Conservation (phyloP, 1,284 basidiomycete genomes). For the Ganoderma resinaceum region DNA sequence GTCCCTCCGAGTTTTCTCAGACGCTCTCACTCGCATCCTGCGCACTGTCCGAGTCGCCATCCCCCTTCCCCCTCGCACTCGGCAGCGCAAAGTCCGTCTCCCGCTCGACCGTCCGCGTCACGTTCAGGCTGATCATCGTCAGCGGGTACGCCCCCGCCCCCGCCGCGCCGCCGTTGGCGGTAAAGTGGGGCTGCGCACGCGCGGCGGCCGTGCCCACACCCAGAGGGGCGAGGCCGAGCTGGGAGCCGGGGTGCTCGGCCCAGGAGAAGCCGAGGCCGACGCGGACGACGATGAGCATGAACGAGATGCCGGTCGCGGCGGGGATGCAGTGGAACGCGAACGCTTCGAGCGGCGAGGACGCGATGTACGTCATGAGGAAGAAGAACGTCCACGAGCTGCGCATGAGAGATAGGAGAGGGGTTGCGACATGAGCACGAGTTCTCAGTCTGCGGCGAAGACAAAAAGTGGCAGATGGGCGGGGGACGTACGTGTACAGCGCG, state of each 20-base stretch:
- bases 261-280: slow-evolving; percentile 31
- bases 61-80: not conserved
- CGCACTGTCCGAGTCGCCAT: not conserved
- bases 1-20: too few relatives aligned
- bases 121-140: slow-evolving; percentile 22
- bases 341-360: slow-evolving; percentile 21
- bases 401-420: too few relatives aligned
- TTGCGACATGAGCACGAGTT: not conserved
- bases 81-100: slow-evolving; percentile 27
- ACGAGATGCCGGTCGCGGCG: slow-evolving; percentile 28
- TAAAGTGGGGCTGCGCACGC: slow-evolving; percentile 2
- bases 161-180: not conserved
- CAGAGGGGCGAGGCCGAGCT: slow-evolving; percentile 1
- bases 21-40: not conserved
- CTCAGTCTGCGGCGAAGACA: not conserved
- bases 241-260: slow-evolving; percentile 11
- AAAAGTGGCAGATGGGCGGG: not conserved
- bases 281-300: slow-evolving; percentile 32
- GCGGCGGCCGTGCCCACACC: not conserved
- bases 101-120: slow-evolving; percentile 25
- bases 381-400: slow-evolving; percentile 27
- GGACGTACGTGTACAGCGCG: slow-evolving; percentile 25
- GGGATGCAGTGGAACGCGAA: slow-evolving; percentile 29
- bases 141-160: too few relatives aligned
- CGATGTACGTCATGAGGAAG: slow-evolving; percentile 24